Base-by-base conservation (phyloP, 345 rosid genomes). In the Trapa bicornis region DNA sequence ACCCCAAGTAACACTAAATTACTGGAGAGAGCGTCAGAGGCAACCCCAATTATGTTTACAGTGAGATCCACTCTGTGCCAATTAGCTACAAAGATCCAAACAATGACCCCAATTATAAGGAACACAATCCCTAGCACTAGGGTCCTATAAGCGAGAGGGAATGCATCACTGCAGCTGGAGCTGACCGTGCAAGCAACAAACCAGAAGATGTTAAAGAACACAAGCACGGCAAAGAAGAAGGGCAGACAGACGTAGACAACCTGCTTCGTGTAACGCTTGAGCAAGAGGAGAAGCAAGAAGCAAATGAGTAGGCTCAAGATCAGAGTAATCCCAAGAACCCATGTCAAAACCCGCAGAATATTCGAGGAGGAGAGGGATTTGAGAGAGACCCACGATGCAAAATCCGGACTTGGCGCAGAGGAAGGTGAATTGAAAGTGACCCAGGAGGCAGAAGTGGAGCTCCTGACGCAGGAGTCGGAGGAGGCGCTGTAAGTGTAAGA, bases 41-140 rank as follows among this genome's bases (percentile, higher is more conserved):
- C 94, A 72, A 90, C 81, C 57, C 87, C 85, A 42, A 93, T 87
- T 45, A 93, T 83, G 62, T 54, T 81, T 32, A 90, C 73, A 17
- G 97, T 93, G 72, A 93, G 81, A 79, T 93, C 86, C 43, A 93
- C 78, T 63, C 91, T 65, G 72, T 84, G 88, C 98, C 97, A 81
- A 77, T 93, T 93, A 29, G 80, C 87, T 45, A 93, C 82, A 61
- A 87, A 67, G 73, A 90, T 82, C 98, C 98, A 93, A 63, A 82
- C 78, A 65, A 93, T 42, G 52, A 90, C 61, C 43, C 92, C 97
- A 53, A 93, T 80, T 37, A 84, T 60, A 68, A 90, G 72, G 74
- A 93, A 77, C 72, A 90, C 78, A 41, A 93, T 83, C 67, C 82
- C 87, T 47, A 90, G 72, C 38, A 88, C 81, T 70, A 90, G 64